Base-by-base conservation (phyloP, 164 flowering plant genomes). In the Magnolia changhungtana region DNA sequence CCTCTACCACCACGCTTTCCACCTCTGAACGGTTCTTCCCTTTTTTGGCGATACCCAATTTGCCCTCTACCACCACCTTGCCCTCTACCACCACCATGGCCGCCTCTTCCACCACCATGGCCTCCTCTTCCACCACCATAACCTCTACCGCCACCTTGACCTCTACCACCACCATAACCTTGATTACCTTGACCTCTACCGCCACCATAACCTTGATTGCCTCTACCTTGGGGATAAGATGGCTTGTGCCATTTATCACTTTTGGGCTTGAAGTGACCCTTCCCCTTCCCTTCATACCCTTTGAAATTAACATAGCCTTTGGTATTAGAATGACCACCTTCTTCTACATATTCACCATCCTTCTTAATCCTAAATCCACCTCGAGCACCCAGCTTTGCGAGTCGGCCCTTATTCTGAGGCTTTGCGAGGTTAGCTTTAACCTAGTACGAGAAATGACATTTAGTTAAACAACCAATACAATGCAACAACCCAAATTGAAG, bases 361-460 rank as follows among this genome's bases (percentile, higher is more conserved):
- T 76, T 76, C 52, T 77, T 76, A 71, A 86, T 74, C 77, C 77
- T 81, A 72, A 79, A 85, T 67, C 88, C 84, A 52, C 85, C 86
- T 31, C 80, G 77, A 77, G 86, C 78, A 68, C 78, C 78, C 59
- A 72, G 78, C 81, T 81, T 86, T 73, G 83, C 84, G 72, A 81
- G 79, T 55, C 80, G 83, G 29, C 83, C 83, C 73, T 78, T 83
- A 29, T 76, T 73, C 45, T 78, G 86, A 81, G 85, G 80, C 77
- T 75, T 84, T 52, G 88, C 86, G 63, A 86, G 78, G 73, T 83
- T 78, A 31, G 87, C 85, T 80, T 81, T 84, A 50, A 86, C 75
- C 88, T 84, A 76, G 69, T 31, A 78, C 29, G 65, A n/a, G 59
- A 73, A 70, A 37, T 29, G 50, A 55, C 50, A 61, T 49, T 70